Evolutionary conservation across 2,329 filamentous ascomycete species (phyloP), one percentile per base, ranked within the genome.

Genomic region (Verticillium longisporum): DNA sequence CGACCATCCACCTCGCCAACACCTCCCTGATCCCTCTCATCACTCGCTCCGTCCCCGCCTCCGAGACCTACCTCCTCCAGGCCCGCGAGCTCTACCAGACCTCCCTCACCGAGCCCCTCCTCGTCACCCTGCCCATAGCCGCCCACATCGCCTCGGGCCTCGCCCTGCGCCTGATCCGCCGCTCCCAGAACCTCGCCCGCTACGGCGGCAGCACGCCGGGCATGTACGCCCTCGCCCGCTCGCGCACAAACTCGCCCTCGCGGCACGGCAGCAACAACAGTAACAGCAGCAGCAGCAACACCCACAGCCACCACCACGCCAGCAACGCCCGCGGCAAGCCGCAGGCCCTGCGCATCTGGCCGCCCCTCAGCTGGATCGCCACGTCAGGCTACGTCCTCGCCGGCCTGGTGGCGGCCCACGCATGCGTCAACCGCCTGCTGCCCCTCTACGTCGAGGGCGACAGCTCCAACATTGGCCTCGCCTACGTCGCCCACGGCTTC

Each of bases 61-160:
- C 90, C 63, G 93, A 97, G 72, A 87, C 87, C 57, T 96, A 92
- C 74, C 87, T 98, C 57, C 88, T 98, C 65, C 90, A 97, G 73
- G 93, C 92, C 33, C 87, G 94, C 63, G 93, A 96, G 57, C 87
- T 95, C 73, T 98, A 98, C 78, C 94, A 97, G 74, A 93, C 91
- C 1, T 83, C 88, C 1, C 78, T 91, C 15, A 82, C 89, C 58
- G 93, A 97, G 71, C 91, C 92, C 3, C 77, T 96, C 21, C 81
- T 98, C 63, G 85, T 98, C 63, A 86, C 83, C 54, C 74, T 92
- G 1, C 92, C 94, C 2, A 78, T 96, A 26, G 73, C 87, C 61
- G 83, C 88, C 2, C 94, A 98, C 73, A 80, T 97, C 54, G 80
- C 83, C 14, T 89, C 91, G 0, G 93, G 94, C 38, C 71, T 97